Percentiles rank a stretch among this genome's conserved stretches.
These are phyloP conservation scores for Hanseniaspora lachancei DNA, from an alignment of 805 yeast genomes.

Conservation along the genomic window DNA sequence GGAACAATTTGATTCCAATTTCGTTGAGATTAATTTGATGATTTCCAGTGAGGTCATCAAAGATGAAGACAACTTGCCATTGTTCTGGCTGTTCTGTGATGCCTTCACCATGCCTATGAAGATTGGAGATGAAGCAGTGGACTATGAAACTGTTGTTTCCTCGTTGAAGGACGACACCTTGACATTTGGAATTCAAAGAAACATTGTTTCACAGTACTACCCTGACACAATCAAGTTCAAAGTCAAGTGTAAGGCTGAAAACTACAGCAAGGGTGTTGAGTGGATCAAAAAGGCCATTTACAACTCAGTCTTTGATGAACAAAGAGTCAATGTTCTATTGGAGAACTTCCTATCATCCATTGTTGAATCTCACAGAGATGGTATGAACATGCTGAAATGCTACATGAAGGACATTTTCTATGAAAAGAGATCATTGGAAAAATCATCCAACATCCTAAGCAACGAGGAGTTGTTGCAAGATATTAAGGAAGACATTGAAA, in stretches of 20 bases:
- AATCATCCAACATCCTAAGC: constrained; percentile 50
- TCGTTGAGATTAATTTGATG: constrained; percentile 53
- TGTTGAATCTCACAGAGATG: constrained; percentile 30
- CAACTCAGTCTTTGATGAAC: constrained; percentile 56
- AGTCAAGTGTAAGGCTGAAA: constrained; percentile 45
- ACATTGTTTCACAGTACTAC: constrained; percentile 42
- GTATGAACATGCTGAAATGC: constrained; percentile 48
- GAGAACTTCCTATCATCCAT: constrained; percentile 31
- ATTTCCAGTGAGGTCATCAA: constrained; percentile 43
- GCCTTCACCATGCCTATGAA: constrained; percentile 61
- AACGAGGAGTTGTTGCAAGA: constrained; percentile 46
- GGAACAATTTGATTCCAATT: constrained; percentile 69
- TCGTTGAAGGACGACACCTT: constrained; percentile 62
- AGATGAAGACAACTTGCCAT: constrained; percentile 41
- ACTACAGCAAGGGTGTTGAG: constrained; percentile 55
- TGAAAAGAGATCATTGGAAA: constrained; percentile 44
- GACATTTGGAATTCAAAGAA: constrained; percentile 40
- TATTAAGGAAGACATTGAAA: constrained; percentile 37
- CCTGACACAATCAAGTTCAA: constrained; percentile 54
- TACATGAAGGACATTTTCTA: constrained; percentile 42
- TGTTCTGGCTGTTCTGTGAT: constrained; percentile 51
- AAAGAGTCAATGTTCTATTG: constrained; percentile 48
- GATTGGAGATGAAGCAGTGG: constrained; percentile 43
- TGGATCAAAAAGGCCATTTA: constrained; percentile 64
- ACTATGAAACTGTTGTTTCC: constrained; percentile 66